A percentile compares a stretch with the other conserved stretches of the same genome.
These are phyloP conservation scores for Diversispora epigaea DNA, from an alignment of 192 early-diverging fungal genomes.

Conservation along the genomic window DNA sequence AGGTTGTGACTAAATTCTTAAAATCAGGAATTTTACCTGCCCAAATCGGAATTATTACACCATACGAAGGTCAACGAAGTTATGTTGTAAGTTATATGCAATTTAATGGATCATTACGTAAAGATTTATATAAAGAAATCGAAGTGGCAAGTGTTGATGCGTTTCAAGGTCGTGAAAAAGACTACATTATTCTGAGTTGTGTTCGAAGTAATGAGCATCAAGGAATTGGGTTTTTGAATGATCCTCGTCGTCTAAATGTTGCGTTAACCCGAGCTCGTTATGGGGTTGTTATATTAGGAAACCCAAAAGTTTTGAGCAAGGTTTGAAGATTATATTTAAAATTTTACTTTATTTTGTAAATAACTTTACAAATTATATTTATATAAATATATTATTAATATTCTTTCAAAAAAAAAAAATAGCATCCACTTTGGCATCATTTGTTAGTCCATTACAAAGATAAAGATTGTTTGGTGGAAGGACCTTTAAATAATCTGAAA, in stretches of 20 bases:
- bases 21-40: constrained; percentile 80
- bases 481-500: constrained; percentile 85
- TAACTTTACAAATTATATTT: background rate
- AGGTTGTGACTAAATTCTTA: constrained; percentile 92
- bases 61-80: constrained; percentile 97
- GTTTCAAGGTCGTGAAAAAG: constrained; percentile 99
- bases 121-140: constrained; percentile 97
- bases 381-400: background rate
- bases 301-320: constrained; percentile 90
- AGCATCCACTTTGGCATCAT: constrained; percentile 96
- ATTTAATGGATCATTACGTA: constrained; percentile 83
- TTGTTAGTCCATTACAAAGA: constrained; percentile 92
- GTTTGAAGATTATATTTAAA: constrained; percentile 30
- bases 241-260: constrained; percentile 89
- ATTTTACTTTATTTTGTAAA: background rate
- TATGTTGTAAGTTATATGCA: constrained; percentile 97
- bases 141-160: constrained; percentile 99
- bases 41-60: constrained; percentile 98
- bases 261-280: constrained; percentile 90
- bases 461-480: constrained; percentile 87
- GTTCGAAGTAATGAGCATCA: constrained; percentile 97
- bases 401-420: background rate
- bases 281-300: constrained; percentile 91
- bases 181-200: constrained; percentile 97
- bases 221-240: constrained; percentile 91